Conservation (phyloP, 768 basidiomycete genomes). For the Lentinus brumalis region DNA sequence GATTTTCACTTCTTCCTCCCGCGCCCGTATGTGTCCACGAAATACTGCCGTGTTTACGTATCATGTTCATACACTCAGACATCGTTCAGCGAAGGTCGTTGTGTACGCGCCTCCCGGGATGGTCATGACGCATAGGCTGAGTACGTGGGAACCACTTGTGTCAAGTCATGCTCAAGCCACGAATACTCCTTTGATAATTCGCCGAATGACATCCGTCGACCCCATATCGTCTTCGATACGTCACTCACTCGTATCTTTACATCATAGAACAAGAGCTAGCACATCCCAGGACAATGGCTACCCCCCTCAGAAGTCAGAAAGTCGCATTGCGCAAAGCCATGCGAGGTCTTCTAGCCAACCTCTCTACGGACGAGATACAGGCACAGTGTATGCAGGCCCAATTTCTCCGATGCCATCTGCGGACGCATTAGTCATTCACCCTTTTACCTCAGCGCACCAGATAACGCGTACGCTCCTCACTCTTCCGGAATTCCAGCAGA, state of each 20-base stretch:
- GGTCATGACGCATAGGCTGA: too few species aligned
- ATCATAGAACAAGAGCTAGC: background rate
- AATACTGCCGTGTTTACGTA: too few species aligned
- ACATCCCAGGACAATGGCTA: constrained; percentile 3
- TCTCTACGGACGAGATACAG: constrained; percentile 49
- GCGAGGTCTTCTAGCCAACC: constrained; percentile 42
- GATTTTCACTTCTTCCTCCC: too few species aligned
- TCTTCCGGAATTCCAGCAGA: constrained; percentile 51
- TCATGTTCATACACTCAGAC: too few species aligned
- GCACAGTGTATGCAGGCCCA: constrained; percentile 69
- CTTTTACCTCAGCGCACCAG: constrained; percentile 38
- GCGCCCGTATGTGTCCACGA: too few species aligned
- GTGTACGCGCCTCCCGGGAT: too few species aligned
- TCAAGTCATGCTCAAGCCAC: too few species aligned
- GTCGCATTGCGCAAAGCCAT: constrained; percentile 55
- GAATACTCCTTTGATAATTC: too few species aligned
- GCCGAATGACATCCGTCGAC: too few species aligned
- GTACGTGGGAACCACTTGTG: too few species aligned
- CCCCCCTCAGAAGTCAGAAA: constrained; percentile 52
- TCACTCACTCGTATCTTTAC: background rate
- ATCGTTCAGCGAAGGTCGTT: too few species aligned
- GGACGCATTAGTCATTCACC: constrained; percentile 21
- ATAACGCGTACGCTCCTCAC: constrained; percentile 51
- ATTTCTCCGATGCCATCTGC: constrained; percentile 13
- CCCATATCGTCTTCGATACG: too few species aligned